These are phyloP conservation scores for Quercus lobata DNA, from an alignment of 331 rosid genomes.

Conservation along the genomic window DNA sequence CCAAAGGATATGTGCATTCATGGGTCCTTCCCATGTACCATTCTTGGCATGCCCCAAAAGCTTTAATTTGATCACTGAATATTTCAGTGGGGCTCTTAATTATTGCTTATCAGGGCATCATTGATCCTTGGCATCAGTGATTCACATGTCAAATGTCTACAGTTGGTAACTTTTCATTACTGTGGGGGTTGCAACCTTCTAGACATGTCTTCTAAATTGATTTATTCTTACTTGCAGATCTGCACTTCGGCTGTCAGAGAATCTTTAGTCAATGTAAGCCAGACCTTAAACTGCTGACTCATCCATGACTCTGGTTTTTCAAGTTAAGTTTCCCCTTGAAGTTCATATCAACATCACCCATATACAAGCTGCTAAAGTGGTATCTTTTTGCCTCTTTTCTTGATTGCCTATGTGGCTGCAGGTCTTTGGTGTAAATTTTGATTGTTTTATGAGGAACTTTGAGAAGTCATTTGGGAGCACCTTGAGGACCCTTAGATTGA, in stretches of 20 bases:
- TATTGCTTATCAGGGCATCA: not conserved
- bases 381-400: constrained; percentile 31
- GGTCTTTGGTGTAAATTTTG: constrained; percentile 73
- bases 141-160: not conserved
- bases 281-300: constrained; percentile 34
- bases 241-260: constrained; percentile 75
- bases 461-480: constrained; percentile 80
- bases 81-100: no score
- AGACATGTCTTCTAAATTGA: not conserved
- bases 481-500: constrained; percentile 59
- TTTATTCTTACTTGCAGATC: constrained; percentile 48
- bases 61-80: not conserved
- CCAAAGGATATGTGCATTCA: not conserved
- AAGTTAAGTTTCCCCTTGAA: constrained; percentile 22
- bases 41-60: not conserved
- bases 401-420: constrained; percentile 38
- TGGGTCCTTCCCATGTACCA: not conserved
- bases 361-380: constrained; percentile 38
- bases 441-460: constrained; percentile 63
- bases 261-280: constrained; percentile 87
- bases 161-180: not conserved
- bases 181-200: not conserved
- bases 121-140: not conserved
- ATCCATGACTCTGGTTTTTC: constrained; percentile 34
- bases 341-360: constrained; percentile 28